phyloP scores from a whole-genome alignment of 768 basidiomycete species.

The Solioccasus polychromus region DNA sequence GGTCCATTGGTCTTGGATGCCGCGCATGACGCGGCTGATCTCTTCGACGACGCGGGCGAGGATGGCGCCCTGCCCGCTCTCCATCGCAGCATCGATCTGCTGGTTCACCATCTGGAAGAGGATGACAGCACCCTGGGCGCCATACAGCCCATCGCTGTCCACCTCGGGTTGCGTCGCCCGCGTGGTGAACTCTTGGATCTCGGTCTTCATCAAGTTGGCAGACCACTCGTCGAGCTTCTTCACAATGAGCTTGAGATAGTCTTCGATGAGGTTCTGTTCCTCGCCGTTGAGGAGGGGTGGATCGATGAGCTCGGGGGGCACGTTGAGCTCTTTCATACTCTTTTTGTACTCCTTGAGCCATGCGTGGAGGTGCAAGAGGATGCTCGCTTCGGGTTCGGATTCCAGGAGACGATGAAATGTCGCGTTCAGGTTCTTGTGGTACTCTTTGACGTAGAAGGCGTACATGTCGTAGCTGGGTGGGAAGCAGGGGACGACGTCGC shows the following conservation, averaged over 20 bases:
- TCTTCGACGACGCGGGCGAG: conserved; percentile 89
- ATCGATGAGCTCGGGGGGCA: conserved; percentile 76
- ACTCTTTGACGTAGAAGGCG: conserved; percentile 77
- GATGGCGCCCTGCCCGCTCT: conserved; percentile 94
- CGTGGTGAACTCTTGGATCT: conserved; percentile 78
- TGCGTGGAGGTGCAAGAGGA: conserved; percentile 79
- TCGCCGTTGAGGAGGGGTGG: conserved; percentile 94
- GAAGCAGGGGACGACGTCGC: conserved; percentile 87
- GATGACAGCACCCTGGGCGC: conserved; percentile 89
- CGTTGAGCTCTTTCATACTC: conserved; percentile 90
- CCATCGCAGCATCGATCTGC: conserved; percentile 90
- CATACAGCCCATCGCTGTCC: conserved; percentile 86
- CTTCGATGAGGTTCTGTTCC: conserved; percentile 90
- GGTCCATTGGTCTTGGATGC: conserved; percentile 85
- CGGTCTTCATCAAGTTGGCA: conserved; percentile 87
- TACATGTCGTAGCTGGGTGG: conserved; percentile 91
- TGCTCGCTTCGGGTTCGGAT: conserved; percentile 83
- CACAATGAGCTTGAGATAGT: conserved; percentile 91
- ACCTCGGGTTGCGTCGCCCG: conserved; percentile 85
- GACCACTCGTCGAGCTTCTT: conserved; percentile 98
- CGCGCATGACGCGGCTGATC: conserved; percentile 83
- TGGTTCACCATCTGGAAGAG: conserved; percentile 99
- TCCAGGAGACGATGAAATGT: conserved; percentile 68
- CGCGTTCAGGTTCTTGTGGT: conserved; percentile 81
- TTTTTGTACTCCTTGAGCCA: conserved; percentile 97